Base-by-base conservation (phyloP, 257 asterid genomes). In the Nicotiana tabacum region DNA sequence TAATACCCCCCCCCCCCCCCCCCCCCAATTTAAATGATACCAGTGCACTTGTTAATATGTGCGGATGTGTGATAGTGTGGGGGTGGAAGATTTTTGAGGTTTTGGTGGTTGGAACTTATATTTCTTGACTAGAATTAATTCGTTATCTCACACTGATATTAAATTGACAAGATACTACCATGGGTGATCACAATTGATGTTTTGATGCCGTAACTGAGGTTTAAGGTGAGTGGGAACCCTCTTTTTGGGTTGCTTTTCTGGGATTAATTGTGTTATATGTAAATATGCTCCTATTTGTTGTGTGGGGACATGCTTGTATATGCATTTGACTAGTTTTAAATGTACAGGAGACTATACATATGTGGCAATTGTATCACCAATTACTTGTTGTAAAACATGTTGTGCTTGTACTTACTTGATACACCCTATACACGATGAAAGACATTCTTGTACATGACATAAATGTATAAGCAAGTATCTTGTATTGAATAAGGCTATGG, bases 11-110 rank as follows among this genome's bases (percentile, higher is more conserved):
- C 2, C 48, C 51, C 48, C 48, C 12, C 11, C 11, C 11, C 51
- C 9, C 7, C 43, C 48, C 2, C 11, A 53, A 53, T 27, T 13
- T 74, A 27, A 74, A 74, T 48, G 8, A n/a, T n/a, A n/a, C n/a
- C n/a, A n/a, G 80, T 76, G 11, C 27, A 76, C 64, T 76, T 76
- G 35, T 70, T 70, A 70, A 39, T 37, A 70, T n/a, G 78, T 69
- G 58, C 32, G 6, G 21, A 43, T 39, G 12, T 11, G n/a, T n/a
- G 64, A 58, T 24, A 76, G 43, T 7, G 46, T 51, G 80, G 21
- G 60, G 60, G 79, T 21, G 9, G 39, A 21, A 12, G 60, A 69
- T n/a, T 46, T 72, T 24, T 46, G 79, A 72, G 61, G 24, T 72
- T 72, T 72, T 46, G 61, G 61, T 72, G 79, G 79, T 46, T 46